Evolutionary conservation across 768 basidiomycete genomes (phyloP).

Genomic region (Lactarius deliciosus): DNA sequence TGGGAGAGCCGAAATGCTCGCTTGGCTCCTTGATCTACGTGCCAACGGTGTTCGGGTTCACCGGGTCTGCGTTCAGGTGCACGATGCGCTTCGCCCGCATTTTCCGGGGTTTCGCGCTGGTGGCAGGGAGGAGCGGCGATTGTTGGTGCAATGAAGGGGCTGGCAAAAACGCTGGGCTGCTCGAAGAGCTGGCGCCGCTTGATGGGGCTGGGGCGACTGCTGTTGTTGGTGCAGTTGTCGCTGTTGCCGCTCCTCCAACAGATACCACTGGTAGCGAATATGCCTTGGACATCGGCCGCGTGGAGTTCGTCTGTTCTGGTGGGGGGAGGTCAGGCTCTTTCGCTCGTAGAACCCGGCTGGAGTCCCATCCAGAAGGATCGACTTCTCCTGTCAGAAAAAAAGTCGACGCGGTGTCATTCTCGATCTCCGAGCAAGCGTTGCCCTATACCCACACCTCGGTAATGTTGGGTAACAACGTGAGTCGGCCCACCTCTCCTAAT

Average conservation of each 20-base stretch:
- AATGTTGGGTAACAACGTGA: slow-evolving; percentile 37
- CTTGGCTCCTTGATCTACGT: slow-evolving; percentile 28
- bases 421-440: slow-evolving; percentile 79
- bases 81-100: slow-evolving; percentile 71
- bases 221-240: background rate
- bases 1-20: background rate
- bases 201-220: background rate
- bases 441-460: slow-evolving; percentile 36
- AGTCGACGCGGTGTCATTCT: slow-evolving; percentile 66
- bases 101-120: slow-evolving; percentile 52
- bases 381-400: slow-evolving; percentile 88
- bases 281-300: slow-evolving; percentile 48
- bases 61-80: slow-evolving; percentile 58
- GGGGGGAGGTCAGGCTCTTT: slow-evolving; percentile 34
- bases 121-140: slow-evolving; percentile 46
- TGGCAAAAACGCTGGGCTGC: slow-evolving; percentile 33
- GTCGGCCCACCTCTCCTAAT: slow-evolving; percentile 75
- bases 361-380: slow-evolving; percentile 72
- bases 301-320: slow-evolving; percentile 52
- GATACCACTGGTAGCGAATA: slow-evolving; percentile 62
- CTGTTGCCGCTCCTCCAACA: background rate
- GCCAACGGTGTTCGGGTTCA: slow-evolving; percentile 38
- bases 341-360: slow-evolving; percentile 43
- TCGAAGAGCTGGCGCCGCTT: slow-evolving; percentile 5
- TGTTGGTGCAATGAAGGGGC: slow-evolving; percentile 10